Evolutionary conservation across 352 stramenopile genomes (phyloP), one percentile per base, ranked within the genome.

Genomic region (Pythium coloratum): DNA sequence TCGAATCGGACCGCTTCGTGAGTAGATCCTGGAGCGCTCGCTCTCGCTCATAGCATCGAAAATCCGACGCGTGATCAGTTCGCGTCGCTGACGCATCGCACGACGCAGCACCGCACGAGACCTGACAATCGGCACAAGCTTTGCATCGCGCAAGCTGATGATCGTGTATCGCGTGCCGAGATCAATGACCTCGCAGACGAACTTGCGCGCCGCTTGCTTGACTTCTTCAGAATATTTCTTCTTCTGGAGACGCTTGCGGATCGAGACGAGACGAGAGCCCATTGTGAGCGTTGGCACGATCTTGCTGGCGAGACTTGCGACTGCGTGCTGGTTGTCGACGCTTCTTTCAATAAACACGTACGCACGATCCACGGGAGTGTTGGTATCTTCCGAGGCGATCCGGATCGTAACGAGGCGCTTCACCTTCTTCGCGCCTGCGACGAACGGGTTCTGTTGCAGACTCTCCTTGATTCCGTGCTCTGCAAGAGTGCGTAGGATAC

Each of bases 391-490:
- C 33, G 80, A 80, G 2, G 88, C 70, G 16, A 90, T 73, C 5
- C 74, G 69, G 55, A 89, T 82, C 1, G 78, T 73, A 4, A 91
- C 79, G 2, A 75, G 59, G 1, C 81, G 70, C 55, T 88, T 89
- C 32, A 69, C 30, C 30, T 76, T 74, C 44, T 84, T 82, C 8
- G 81, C 73, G 10, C 79, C 69, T 4, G 74, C 58, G 12, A 75
- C 70, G 30, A 89, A 89, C 3, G 81, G 79, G 33, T 89, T 88
- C 54, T 88, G 76, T 40, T 91, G 80, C 6, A 91, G 60, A 34
- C 82, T 88, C 62, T 91, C 82, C 34, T 88, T 88, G 42, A 89
- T 84, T 3, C 80, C 80, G 49, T 87, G 65, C 9, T 86, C 72
- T 20, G 76, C 49, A 14, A 91, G 59, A 46, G 76, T 63, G 0